These are phyloP conservation scores for Casaregolazyma lundiana DNA, from an alignment of 1,139 yeast species.

Conservation along the genomic window DNA sequence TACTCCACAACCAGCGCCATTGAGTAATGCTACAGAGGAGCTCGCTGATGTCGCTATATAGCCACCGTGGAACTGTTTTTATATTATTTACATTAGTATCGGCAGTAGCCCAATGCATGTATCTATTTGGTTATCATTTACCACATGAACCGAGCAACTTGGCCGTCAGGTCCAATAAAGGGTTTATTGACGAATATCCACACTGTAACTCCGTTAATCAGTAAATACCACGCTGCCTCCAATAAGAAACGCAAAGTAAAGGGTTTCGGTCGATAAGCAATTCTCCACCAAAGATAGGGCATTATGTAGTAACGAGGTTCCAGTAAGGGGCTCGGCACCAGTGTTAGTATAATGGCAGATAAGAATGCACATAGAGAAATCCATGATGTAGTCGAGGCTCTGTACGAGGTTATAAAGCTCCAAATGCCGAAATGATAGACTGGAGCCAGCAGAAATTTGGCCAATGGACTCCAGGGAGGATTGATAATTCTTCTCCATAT, in stretches of 20 bases:
- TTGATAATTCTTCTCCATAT: conserved; percentile 55
- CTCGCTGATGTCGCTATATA: conserved; percentile 10
- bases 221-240: conserved; percentile 60
- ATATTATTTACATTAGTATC: not conserved
- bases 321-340: conserved; percentile 84
- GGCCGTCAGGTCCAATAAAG: conserved; percentile 58
- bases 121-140: conserved; percentile 30
- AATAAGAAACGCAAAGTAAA: conserved; percentile 18
- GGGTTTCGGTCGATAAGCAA: conserved; percentile 8
- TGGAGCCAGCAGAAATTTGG: conserved; percentile 47
- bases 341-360: conserved; percentile 51
- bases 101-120: not conserved
- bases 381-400: conserved; percentile 24
- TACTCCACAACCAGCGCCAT: not conserved
- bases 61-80: not conserved
- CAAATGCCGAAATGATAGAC: conserved; percentile 67
- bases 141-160: conserved; percentile 83
- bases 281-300: conserved; percentile 72
- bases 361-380: conserved; percentile 9
- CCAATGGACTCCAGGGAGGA: conserved; percentile 25
- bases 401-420: conserved; percentile 17
- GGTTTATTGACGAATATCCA: conserved; percentile 55
- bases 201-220: conserved; percentile 51
- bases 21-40: not conserved
- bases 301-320: conserved; percentile 90